Base-by-base conservation (phyloP, 1,284 basidiomycete species). In the Macrocystidia cucumis region DNA sequence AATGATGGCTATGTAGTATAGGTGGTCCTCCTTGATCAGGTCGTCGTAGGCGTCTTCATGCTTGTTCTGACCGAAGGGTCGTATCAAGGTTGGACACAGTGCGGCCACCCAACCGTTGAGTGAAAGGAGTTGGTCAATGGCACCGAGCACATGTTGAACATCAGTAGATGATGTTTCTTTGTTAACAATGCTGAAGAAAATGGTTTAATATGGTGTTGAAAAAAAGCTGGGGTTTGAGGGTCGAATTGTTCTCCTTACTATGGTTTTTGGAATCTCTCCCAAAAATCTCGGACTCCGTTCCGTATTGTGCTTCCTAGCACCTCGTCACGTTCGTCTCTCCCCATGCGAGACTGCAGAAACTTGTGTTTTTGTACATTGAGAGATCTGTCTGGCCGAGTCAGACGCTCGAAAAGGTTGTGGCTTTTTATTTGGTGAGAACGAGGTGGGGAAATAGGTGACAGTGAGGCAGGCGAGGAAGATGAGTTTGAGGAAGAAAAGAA, bases 41-140 rank as follows among this genome's bases (percentile, higher is more conserved):
- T 92, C 91, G 47, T 89, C 85, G 58, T 91, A 96, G 19, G 83
- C 73, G 46, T 86, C 80, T 36, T 92, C 84, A 41, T 77, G 67
- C 47, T 76, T 80, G 60, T 88, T 89, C 54, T 91, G 84, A 8
- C 88, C 88, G 51, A 96, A 97, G 1, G 92, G 92, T 11, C 92
- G 78, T 3, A 76, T 76, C 29, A 97, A 73, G 3, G 87, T 91
- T 5, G 91, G 89, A 58, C 91, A 97, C 23, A 89, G 78, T 6
- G 89, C 90, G n/a, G 91, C 89, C n/a, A 93, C 92, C 92, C 92
- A 97, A n/a, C 92, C 92, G 52, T 96, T 95, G 40, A 96, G 74
- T 13, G 86, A 83, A 14, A 96, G 69, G 1, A 97, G 69, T 46
- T 91, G 88, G 56, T 96, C 92, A 34, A 97, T 87, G 4, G 91